Conservation (phyloP, 2,329 filamentous ascomycete genomes). For the Xylariaceae sp. region DNA sequence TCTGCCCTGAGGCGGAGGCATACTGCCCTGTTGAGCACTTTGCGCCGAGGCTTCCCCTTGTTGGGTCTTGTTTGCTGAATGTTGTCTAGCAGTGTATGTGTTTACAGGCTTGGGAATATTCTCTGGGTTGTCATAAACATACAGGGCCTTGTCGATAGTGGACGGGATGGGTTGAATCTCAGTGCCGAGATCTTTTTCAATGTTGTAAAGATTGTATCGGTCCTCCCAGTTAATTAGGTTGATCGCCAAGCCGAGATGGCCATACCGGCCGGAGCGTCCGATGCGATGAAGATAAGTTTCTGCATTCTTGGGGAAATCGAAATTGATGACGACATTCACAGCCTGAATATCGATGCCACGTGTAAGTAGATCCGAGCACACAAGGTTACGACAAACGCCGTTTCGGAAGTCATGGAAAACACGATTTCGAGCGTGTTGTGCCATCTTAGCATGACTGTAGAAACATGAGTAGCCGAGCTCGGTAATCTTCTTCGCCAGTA, state of each 20-base stretch:
- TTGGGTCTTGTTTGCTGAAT: slow-evolving; percentile 24
- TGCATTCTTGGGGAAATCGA: slow-evolving; percentile 98
- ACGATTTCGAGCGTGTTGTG: slow-evolving; percentile 92
- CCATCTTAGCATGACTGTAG: slow-evolving; percentile 98
- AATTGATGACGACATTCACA: slow-evolving; percentile 99
- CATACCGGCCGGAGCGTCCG: slow-evolving; percentile 93
- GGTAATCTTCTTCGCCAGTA: slow-evolving; percentile 98
- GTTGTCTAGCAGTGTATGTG: slow-evolving; percentile 37
- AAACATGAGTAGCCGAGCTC: slow-evolving; percentile 99
- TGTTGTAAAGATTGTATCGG: slow-evolving; percentile 97
- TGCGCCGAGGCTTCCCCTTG: slow-evolving; percentile 25
- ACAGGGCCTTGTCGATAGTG: slow-evolving; percentile 94
- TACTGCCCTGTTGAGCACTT: slow-evolving; percentile 26
- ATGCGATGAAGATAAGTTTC: slow-evolving; percentile 99
- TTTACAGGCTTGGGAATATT: slow-evolving; percentile 80
- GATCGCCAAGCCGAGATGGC: slow-evolving; percentile 94
- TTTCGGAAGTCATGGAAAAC: slow-evolving; percentile 99
- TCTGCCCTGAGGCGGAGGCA: slow-evolving; percentile 28
- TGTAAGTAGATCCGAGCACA: slow-evolving; percentile 95
- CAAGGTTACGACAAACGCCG: slow-evolving; percentile 93
- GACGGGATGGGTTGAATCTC: slow-evolving; percentile 96
- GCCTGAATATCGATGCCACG: slow-evolving; percentile 99
- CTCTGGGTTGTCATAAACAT: slow-evolving; percentile 96
- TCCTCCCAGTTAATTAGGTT: slow-evolving; percentile 99
- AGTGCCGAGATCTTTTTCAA: slow-evolving; percentile 93